A percentile compares a stretch with the other conserved stretches of the same genome.
Conservation (phyloP, 257 asterid genomes). For the Euphrasia confusa region DNA sequence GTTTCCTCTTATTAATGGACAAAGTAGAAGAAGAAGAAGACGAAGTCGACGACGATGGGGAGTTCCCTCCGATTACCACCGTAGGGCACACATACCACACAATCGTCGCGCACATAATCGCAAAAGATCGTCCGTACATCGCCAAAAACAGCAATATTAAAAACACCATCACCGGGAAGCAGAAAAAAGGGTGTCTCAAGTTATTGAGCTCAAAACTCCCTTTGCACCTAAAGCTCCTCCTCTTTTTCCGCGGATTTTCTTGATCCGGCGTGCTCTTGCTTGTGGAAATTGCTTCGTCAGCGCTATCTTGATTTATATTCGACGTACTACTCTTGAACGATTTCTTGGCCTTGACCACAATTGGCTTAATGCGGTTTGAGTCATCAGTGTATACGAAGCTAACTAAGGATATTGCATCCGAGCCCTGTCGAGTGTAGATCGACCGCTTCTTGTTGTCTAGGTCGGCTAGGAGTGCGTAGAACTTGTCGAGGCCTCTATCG, state of each 20-base stretch:
- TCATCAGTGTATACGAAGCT: conserved; percentile 47
- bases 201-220: conserved; percentile 25
- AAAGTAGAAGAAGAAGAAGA: neutral
- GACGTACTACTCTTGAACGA: neutral
- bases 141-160: conserved; percentile 39
- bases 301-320: neutral
- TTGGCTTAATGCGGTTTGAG: conserved; percentile 38
- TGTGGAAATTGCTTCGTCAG: neutral
- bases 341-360: conserved; percentile 39
- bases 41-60: conserved; percentile 2
- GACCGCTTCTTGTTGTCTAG: conserved; percentile 41
- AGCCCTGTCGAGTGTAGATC: conserved; percentile 39
- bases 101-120: conserved; percentile 55
- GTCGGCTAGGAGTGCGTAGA: conserved; percentile 49
- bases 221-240: conserved; percentile 19
- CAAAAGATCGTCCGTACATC: conserved; percentile 45
- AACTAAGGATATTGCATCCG: conserved; percentile 47
- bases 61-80: conserved; percentile 20
- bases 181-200: conserved; percentile 28
- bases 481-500: conserved; percentile 45
- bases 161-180: conserved; percentile 33
- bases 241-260: conserved; percentile 20
- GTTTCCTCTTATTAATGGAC: conserved; percentile 24
- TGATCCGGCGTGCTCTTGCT: neutral
- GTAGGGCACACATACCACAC: conserved; percentile 54